Conservation (phyloP, 306 rosid species). For the Erythrophleum fordii region DNA sequence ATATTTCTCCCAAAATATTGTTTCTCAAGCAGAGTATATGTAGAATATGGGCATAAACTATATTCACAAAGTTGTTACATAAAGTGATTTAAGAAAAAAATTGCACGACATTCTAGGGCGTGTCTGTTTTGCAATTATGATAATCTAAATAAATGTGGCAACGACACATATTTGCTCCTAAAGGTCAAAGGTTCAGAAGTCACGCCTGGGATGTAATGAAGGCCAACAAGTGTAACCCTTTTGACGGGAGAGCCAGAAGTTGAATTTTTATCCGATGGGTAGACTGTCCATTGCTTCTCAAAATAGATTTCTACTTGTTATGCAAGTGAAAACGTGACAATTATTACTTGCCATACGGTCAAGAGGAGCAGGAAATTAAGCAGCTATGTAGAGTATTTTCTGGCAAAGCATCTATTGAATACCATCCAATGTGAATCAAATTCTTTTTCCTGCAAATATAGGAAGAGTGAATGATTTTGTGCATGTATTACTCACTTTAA, state of each 20-base stretch:
- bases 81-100: not conserved
- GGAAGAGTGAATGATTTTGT: not conserved
- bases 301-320: not conserved
- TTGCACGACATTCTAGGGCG: not conserved
- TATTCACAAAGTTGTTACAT: not conserved
- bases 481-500: not conserved
- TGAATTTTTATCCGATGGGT: not conserved
- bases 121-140: not conserved
- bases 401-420: not conserved
- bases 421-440: not conserved
- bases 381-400: not conserved
- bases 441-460: not conserved
- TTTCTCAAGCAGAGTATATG: not conserved
- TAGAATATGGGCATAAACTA: not conserved
- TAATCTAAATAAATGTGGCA: not conserved
- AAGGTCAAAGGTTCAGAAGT: not conserved
- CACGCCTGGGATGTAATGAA: conserved; percentile 6
- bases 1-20: conserved; percentile 5
- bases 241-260: not conserved
- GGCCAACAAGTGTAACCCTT: not conserved
- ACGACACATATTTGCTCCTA: not conserved
- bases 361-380: not conserved
- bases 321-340: not conserved
- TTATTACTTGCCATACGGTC: not conserved
- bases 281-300: not conserved